Percentiles rank a stretch among this genome's conserved stretches.
These are phyloP conservation scores for Isoetes taiwanensis DNA, from an alignment of 75 land plant species.

Conservation along the genomic window DNA sequence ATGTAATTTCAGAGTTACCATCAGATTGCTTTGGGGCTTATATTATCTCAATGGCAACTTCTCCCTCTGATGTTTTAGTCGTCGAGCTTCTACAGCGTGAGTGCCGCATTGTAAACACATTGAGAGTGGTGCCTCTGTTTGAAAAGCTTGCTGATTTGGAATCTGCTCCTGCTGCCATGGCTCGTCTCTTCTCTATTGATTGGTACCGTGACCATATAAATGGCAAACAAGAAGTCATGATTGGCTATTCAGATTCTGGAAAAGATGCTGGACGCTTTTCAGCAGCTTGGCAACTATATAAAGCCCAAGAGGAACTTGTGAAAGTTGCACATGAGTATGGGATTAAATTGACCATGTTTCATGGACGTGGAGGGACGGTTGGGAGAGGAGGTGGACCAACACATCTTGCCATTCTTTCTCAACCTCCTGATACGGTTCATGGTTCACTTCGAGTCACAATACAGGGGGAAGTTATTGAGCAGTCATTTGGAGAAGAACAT, in stretches of 20 bases:
- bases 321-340: constrained; percentile 76
- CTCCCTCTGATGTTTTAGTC: constrained; percentile 84
- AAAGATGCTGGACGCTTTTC: constrained; percentile 89
- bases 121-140: constrained; percentile 85
- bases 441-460: constrained; percentile 85
- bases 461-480: constrained; percentile 92
- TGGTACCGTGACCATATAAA: constrained; percentile 73
- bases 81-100: constrained; percentile 88
- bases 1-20: constrained; percentile 69
- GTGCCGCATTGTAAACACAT: constrained; percentile 46
- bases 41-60: constrained; percentile 87
- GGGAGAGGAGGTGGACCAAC: constrained; percentile 96
- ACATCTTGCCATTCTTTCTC: constrained; percentile 91
- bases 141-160: constrained; percentile 87
- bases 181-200: constrained; percentile 73
- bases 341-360: constrained; percentile 77
- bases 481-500: constrained; percentile 80
- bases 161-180: constrained; percentile 66
- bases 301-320: constrained; percentile 71
- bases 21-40: constrained; percentile 82
- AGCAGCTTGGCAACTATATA: constrained; percentile 81
- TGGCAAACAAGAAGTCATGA: constrained; percentile 94
- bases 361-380: constrained; percentile 90
- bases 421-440: constrained; percentile 81
- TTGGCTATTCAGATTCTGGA: constrained; percentile 92